Evolutionary conservation across 371 early-diverging fungal genomes (phyloP), one percentile per base, ranked within the genome.

Genomic region (Lichtheimia hyalospora): DNA sequence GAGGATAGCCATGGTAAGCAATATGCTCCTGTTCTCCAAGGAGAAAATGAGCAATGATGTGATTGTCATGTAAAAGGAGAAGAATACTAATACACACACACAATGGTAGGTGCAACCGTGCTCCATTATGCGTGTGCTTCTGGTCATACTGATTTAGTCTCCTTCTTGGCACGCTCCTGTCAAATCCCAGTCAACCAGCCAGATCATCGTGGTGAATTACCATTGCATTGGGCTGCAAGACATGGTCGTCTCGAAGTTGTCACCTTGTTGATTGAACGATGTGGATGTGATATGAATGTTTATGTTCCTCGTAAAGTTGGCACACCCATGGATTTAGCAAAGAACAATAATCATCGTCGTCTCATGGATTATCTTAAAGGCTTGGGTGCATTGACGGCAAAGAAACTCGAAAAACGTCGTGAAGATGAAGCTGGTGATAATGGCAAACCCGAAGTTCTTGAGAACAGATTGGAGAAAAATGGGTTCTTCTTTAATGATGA

Each of bases 91-190:
- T 34, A 34, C 10, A 34, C 10, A 34, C 27, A 27, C n/a, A 25
- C 4, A 28, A 25, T 21, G 39, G 23, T 24, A 77, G 78, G 78
- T 20, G 75, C 75, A 8, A 75, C 66, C 49, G 73, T 67, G 0
- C 54, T 78, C 5, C 78, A 78, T 58, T 78, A 78, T 65, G 78
- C 78, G 7, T 66, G 73, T 28, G 69, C 71, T 5, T 69, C 75
- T n/a, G 78, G 78, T 39, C 75, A 78, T 54, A 63, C 74, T 2
- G 77, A 71, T 48, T 63, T 76, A 18, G 71, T 70, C 24, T 63
- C 65, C 6, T 69, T 61, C 42, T 54, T 76, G 42, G 55, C 62
- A 3, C 60, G 69, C 28, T 62, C 63, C n/a, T 76, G 74, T 42
- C 67, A 69, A 28, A 64, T 76, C 43, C 64, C 67, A 1, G 60